Percentiles rank a stretch among this genome's conserved stretches.
These are phyloP conservation scores for Gossypium laxum DNA, from an alignment of 441 rosid species.

Conservation along the genomic window DNA sequence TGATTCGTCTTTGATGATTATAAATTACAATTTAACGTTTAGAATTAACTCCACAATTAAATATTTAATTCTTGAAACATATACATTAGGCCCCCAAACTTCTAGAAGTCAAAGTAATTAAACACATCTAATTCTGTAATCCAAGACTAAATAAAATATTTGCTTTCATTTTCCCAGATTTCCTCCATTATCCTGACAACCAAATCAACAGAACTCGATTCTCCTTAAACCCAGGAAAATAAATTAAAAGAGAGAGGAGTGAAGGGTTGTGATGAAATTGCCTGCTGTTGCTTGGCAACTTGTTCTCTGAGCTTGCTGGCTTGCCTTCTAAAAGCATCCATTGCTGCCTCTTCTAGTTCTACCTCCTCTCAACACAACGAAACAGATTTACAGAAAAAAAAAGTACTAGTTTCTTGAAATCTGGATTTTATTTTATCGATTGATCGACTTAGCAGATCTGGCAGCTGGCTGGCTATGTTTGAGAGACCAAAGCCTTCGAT, in stretches of 20 bases:
- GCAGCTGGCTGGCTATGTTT: neutral
- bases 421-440: neutral
- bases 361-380: neutral
- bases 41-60: neutral
- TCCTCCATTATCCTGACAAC: slow-evolving; percentile 8
- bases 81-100: neutral
- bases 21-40: neutral
- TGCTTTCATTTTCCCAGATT: neutral
- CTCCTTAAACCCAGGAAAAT: neutral
- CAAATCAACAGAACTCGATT: neutral
- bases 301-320: slow-evolving; percentile 81
- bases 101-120: neutral
- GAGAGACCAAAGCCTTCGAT: neutral
- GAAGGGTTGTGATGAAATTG: slow-evolving; percentile 13
- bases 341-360: slow-evolving; percentile 15
- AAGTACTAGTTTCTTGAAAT: neutral
- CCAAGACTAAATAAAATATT: neutral
- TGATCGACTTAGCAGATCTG: neutral
- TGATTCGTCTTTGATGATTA: neutral
- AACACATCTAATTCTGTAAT: neutral
- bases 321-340: slow-evolving; percentile 85
- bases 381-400: neutral
- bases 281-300: slow-evolving; percentile 88
- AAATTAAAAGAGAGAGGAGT: neutral
- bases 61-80: neutral